Percentiles rank a stretch among this genome's conserved stretches.
These are phyloP conservation scores for Cucurbita argyrosperma DNA, from an alignment of 306 rosid genomes.

Conservation along the genomic window DNA sequence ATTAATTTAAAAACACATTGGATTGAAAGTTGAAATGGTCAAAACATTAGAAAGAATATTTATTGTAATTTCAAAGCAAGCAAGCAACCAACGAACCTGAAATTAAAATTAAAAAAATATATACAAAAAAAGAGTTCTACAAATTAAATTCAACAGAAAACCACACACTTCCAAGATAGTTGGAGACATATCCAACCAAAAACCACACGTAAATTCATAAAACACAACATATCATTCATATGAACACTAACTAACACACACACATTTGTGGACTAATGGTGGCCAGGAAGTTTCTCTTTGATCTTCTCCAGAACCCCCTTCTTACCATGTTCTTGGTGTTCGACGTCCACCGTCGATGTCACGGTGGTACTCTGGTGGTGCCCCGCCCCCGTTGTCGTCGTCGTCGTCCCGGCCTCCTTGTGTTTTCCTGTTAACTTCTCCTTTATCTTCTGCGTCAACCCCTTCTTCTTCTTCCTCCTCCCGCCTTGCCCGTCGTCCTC, in stretches of 20 bases:
- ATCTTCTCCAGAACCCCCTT: conserved; percentile 55
- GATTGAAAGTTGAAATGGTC: too few relatives aligned
- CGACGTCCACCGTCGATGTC: neutral
- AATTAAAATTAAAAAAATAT: too few relatives aligned
- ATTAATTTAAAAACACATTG: too few relatives aligned
- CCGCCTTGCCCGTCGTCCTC: conserved; percentile 81
- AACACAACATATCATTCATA: too few relatives aligned
- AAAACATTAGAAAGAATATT: too few relatives aligned
- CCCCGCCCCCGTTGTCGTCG: conserved; percentile 1
- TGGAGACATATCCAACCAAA: too few relatives aligned
- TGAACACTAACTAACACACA: neutral
- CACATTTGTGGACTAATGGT: conserved; percentile 8
- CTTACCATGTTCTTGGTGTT: conserved; percentile 38
- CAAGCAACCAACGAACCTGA: too few relatives aligned
- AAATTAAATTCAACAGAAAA: too few relatives aligned
- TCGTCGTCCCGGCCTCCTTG: neutral
- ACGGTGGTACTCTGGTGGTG: neutral
- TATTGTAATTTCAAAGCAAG: too few relatives aligned
- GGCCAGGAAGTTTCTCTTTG: conserved; percentile 70
- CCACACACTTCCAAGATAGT: too few relatives aligned
- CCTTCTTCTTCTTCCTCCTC: conserved; percentile 52
- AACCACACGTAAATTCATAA: too few relatives aligned
- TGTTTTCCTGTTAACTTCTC: conserved; percentile 35
- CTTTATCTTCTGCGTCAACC: conserved; percentile 45
- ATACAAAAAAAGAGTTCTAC: too few relatives aligned